Evolutionary conservation across 75 land plant species (phyloP).

Genomic region (Ceratopteris richardii): DNA sequence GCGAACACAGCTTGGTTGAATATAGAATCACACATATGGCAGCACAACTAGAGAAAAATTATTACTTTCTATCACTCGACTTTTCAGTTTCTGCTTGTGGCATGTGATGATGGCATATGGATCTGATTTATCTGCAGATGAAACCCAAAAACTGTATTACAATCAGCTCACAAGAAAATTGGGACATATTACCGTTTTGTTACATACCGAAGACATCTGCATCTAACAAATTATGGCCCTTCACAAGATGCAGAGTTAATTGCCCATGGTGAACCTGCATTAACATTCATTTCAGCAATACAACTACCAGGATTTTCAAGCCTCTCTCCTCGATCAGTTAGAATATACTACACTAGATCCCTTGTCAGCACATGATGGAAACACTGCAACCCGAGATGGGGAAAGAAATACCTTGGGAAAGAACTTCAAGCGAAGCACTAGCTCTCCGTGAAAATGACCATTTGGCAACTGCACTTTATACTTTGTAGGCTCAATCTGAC

Average conservation of each 20-base stretch:
- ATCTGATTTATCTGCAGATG: slow-evolving; percentile 1
- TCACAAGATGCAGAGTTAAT: not conserved
- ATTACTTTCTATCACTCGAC: slow-evolving; percentile 3
- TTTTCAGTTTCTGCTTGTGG: not conserved
- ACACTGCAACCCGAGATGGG: too few relatives aligned
- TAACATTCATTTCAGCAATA: too few relatives aligned
- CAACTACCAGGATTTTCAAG: too few relatives aligned
- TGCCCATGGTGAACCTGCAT: slow-evolving; percentile 1
- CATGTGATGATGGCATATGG: slow-evolving; percentile 7
- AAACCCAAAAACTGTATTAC: too few relatives aligned
- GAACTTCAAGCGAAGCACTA: not conserved
- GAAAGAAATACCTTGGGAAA: slow-evolving; percentile 1
- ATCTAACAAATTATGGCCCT: not conserved
- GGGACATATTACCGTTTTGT: too few relatives aligned
- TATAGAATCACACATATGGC: too few relatives aligned
- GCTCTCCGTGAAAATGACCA: not conserved
- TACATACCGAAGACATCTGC: slow-evolving; percentile 4
- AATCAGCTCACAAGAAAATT: too few relatives aligned
- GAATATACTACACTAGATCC: too few relatives aligned
- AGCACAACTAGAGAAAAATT: too few relatives aligned
- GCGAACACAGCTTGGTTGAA: too few relatives aligned
- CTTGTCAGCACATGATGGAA: too few relatives aligned
- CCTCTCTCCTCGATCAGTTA: too few relatives aligned
- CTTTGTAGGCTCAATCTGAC: not conserved
- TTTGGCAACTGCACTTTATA: not conserved